Evolutionary conservation across 2,329 filamentous ascomycete genomes (phyloP), one percentile per base, ranked within the genome.

Genomic region (Nigrospora sphaerica): DNA sequence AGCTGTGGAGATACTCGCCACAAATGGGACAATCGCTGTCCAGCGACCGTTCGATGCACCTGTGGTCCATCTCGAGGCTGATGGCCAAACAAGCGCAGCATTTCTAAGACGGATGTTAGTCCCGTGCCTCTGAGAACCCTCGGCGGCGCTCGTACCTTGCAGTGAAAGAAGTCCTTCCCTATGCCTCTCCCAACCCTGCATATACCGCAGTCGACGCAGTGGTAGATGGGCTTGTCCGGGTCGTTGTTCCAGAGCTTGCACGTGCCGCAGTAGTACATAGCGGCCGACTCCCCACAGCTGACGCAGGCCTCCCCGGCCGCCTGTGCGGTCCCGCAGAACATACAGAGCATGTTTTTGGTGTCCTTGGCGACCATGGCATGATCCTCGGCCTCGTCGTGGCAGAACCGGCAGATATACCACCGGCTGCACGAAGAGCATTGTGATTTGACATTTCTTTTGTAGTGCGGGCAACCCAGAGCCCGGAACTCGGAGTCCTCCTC

Each of bases 191-290:
- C 93, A 47, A 91, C 84, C 48, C 93, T 80, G 62, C 93, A 98
- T 50, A 98, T 95, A 5, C 93, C 93, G 65, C 93, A 98, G 59
- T 97, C 93, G 59, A 83, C 80, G 65, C 93, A 98, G 63, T 98
- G 93, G 62, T 98, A 98, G 47, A 97, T 95, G 53, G 85, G 86
- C 64, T 95, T 96, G 54, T 82, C 84, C 46, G 83, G 80, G 55
- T 96, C 88, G 59, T 97, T 90, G 60, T 97, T 92, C 93, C 93
- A 98, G 2, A 98, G 75, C 67, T 96, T 96, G 74, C 93, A 98
- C 46, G 93, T 86, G 45, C 82, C 79, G 68, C 93, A 98, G 62
- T 95, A 98, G 65, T 97, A 97, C 59, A 86, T 86, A 12, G 92
- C 90, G 7, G 88, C 81, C 48, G 82, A 79, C 54, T 83, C 81